Base-by-base conservation (phyloP, 345 rosid genomes). In the Rhizophora mangle region DNA sequence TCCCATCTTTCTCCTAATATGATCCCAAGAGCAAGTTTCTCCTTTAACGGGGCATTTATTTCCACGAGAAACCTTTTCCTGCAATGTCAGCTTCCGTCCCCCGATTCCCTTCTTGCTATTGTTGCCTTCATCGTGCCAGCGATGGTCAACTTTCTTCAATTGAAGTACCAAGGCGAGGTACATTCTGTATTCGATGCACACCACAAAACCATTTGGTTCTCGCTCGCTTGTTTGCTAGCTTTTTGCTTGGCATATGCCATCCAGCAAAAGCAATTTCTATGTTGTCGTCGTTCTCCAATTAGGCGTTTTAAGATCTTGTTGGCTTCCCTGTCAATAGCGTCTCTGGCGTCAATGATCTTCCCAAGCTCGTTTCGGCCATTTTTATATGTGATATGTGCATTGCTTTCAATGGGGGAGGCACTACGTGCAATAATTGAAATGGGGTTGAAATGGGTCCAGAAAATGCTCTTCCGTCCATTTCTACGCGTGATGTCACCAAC, bases 121-220 rank as follows among this genome's bases (percentile, higher is more conserved):
- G 47, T 64, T 30, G 27, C 26, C 57, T 64, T 64, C 30, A 49
- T 18, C 22, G 47, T 64, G 26, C 24, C 56, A 11, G 57, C 29
- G 32, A 57, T 46, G 22, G 13, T 64, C 16, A 27, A 27, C 68
- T 64, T 64, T 27, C 57, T 47, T 64, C 22, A 64, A 29, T 27
- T 49, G 37, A 64, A 37, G 68, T 49, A 64, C 32, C 55, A 19
- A n/a, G 39, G 56, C 2, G 29, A 64, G 32, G 24, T 27, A 5
- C 3, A 29, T 49, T 64, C 39, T 46, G 55, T 15, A 47, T 64
- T 64, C 49, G 57, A 64, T 8, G 29, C 36, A 1, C 57, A 47
- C 51, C 39, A 26, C 56, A 6, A 46, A 8, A 65, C 43, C 22
- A n/a, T 49, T 30, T 31, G 26, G 68, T 16, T 65, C n/a, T 32